Base-by-base conservation (phyloP, 352 stramenopile genomes). In the Pythium periplocum region DNA sequence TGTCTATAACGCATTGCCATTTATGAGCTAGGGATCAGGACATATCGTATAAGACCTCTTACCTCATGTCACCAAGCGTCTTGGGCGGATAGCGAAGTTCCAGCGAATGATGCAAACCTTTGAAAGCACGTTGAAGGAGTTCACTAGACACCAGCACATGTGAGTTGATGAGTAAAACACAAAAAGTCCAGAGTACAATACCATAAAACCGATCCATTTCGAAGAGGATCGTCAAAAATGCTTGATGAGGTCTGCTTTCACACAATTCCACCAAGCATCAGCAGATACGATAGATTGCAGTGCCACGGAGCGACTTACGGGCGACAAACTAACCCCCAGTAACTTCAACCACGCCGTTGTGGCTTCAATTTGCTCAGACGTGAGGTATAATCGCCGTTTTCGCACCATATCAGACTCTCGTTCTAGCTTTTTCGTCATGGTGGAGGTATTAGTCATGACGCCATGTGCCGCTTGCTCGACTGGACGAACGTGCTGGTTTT, bases 311-410 rank as follows among this genome's bases (percentile, higher is more conserved):
- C 17, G 17, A 57, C 46, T 35, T 37, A 71, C 65, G 31, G 51
- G 47, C 8, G 47, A 11, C 3, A 55, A 38, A 6, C 57, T 43
- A 8, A 57, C 50, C 7, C 55, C 58, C 17, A 57, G 39, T 8
- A 37, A 39, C 36, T 50, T 60, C 40, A 71, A 54, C 61, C 61
- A 72, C 8, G 34, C 53, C 38, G 55, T 62, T 11, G 62, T 40
- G 6, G 40, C 35, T 2, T 62, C 43, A 12, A 72, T 71, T n/a
- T 72, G 67, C 51, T 70, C 58, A 2, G 9, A 45, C 2, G 66
- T 73, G 51, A 73, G 57, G 48, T 74, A 69, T 10, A 59, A 50
- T 26, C 17, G 17, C 17, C 17, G 17, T 26, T 26, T 26, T 26
- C 17, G 17, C 17, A 26, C 17, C 17, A 26, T 26, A 26, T 26